Base-by-base conservation (phyloP, 2,329 filamentous ascomycete species). In the Xylaria sp. region DNA sequence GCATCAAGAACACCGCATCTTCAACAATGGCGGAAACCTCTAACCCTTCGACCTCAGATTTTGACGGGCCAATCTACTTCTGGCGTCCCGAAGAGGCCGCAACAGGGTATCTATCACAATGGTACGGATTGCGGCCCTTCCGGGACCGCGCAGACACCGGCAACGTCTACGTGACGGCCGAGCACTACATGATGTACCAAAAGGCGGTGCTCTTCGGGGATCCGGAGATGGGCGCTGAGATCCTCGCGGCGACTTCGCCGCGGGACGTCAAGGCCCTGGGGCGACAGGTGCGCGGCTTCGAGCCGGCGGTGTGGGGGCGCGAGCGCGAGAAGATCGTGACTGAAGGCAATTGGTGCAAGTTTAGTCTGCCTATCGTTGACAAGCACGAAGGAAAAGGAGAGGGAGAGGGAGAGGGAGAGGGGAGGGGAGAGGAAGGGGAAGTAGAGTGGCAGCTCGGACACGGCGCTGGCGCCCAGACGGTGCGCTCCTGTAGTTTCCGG, bases 261-360 rank as follows among this genome's bases (percentile, higher is more conserved):
- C 81, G 80, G 37, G 74, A 82, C 37, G 86, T 85, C 66, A 88
- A 87, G 71, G 76, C 77, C 0, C 81, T 92, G 0, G 90, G 90
- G 0, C 82, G 90, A 28, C 77, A 81, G 62, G 87, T 91, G 0
- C 76, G 78, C 48, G 80, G 81, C 28, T 92, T 91, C 74, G 80
- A 85, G 59, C 78, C 85, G 0, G 70, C 73, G 2, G 77, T 80
- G 0, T 92, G 90, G 90, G 76, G 84, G 41, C 71, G 77, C 37
- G 75, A 88, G 66, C 84, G 89, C 55, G 79, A 82, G 50, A 73
- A 77, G 1, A 86, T 92, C 59, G 90, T 92, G 0, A 82, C 83
- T 41, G 81, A 86, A 18, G 89, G 86, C 2, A 91, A 85, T 63
- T 82, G 84, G 58, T 82, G 85, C 74, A 92, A 92, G 75, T 91